These are phyloP conservation scores for Sclerotiophoma versabilis DNA, from an alignment of 2,329 filamentous ascomycete genomes.

Conservation along the genomic window DNA sequence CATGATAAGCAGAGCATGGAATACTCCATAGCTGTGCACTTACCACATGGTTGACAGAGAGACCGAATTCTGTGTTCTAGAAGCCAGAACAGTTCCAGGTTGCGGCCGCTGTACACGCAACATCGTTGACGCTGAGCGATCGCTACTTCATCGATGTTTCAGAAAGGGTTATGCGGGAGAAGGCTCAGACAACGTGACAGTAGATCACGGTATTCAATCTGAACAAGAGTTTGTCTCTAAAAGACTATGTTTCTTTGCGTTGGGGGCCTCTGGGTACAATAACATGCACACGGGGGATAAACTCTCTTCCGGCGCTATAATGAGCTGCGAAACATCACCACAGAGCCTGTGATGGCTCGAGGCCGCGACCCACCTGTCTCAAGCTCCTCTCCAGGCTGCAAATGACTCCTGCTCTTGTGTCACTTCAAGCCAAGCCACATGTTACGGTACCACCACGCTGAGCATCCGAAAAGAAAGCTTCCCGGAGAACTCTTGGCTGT, in stretches of 20 bases:
- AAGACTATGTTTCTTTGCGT: background rate
- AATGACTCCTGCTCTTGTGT: background rate
- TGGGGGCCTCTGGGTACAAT: background rate
- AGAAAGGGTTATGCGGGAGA: no score
- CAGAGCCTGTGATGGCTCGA: background rate
- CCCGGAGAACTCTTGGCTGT: background rate
- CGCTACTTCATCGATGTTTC: no score
- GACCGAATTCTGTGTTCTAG: no score
- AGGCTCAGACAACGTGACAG: background rate
- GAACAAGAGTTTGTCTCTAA: background rate
- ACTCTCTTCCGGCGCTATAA: background rate
- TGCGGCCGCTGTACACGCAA: no score
- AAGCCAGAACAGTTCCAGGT: no score
- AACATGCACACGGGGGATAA: background rate
- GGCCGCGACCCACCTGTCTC: background rate
- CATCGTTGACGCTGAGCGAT: no score
- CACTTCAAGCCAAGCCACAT: background rate
- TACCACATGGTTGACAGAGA: no score
- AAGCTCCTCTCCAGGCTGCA: background rate
- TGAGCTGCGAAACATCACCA: background rate
- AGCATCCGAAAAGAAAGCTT: background rate
- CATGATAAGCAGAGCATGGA: no score
- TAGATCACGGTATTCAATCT: no score
- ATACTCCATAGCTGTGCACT: no score
- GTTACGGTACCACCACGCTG: slow-evolving; percentile 2